phyloP scores from a whole-genome alignment of 805 yeast species.

The Kodamaea nitidulidarum region DNA sequence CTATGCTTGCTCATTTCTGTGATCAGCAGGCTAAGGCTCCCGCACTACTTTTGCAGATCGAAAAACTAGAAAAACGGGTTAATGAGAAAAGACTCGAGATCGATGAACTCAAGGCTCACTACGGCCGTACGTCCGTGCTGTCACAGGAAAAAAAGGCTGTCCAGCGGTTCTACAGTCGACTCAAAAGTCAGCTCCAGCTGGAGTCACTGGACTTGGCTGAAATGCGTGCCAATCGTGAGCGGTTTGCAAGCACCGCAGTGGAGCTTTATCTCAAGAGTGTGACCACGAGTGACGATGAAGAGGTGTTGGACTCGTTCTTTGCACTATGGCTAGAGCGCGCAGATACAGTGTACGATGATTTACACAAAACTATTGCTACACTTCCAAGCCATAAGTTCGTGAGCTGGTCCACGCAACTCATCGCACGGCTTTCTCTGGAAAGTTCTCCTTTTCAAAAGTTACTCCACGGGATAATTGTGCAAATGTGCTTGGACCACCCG shows the following conservation, averaged over 20 bases:
- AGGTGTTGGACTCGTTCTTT: slow-evolving; percentile 70
- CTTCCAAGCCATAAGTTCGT: slow-evolving; percentile 62
- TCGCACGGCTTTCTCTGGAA: slow-evolving; percentile 61
- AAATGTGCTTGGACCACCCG: slow-evolving; percentile 58
- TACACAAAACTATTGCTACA: slow-evolving; percentile 31
- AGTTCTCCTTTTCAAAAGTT: slow-evolving; percentile 50
- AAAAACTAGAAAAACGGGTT: slow-evolving; percentile 38
- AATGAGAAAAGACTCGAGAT: slow-evolving; percentile 44
- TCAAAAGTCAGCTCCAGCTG: slow-evolving; percentile 43
- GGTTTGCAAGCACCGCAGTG: slow-evolving; percentile 51
- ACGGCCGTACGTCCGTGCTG: slow-evolving; percentile 36
- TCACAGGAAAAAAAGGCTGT: slow-evolving; percentile 51
- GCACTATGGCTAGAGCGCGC: slow-evolving; percentile 77
- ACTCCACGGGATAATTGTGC: slow-evolving; percentile 44
- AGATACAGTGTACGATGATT: slow-evolving; percentile 36
- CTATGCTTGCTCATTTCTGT: slow-evolving; percentile 69
- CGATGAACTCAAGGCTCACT: slow-evolving; percentile 43
- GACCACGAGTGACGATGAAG: slow-evolving; percentile 43
- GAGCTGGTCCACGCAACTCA: slow-evolving; percentile 79
- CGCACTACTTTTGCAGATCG: slow-evolving; percentile 41
- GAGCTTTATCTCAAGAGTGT: slow-evolving; percentile 57
- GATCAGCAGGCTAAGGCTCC: slow-evolving; percentile 54
- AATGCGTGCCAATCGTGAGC: slow-evolving; percentile 33
- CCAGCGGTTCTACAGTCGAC: slow-evolving; percentile 46
- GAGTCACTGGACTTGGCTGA: slow-evolving; percentile 47